phyloP scores from a whole-genome alignment of 768 basidiomycete genomes.

The Naganishia kalamii region DNA sequence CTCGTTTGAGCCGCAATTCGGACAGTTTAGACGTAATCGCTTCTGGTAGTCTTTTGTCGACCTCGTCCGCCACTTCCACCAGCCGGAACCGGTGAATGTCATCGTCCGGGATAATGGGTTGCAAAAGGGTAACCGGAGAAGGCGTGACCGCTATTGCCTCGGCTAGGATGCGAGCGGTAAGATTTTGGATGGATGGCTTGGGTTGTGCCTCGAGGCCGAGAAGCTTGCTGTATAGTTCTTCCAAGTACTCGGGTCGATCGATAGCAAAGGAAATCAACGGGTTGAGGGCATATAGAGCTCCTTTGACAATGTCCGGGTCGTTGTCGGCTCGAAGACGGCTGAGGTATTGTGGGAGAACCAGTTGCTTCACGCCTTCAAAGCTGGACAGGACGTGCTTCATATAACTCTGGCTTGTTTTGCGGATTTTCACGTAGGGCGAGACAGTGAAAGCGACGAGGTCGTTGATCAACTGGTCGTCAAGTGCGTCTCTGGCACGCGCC shows the following conservation, averaged over 20 bases:
- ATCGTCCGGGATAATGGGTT: background rate
- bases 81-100: slow-evolving; percentile 3
- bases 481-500: slow-evolving; percentile 33
- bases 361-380: slow-evolving; percentile 47
- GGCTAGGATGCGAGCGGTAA: background rate
- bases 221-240: slow-evolving; percentile 7
- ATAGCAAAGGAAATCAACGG: slow-evolving; percentile 51
- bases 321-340: slow-evolving; percentile 54
- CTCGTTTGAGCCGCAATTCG: slow-evolving; percentile 3
- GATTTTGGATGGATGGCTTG: slow-evolving; percentile 6
- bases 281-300: slow-evolving; percentile 70
- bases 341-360: slow-evolving; percentile 47
- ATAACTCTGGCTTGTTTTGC: slow-evolving; percentile 21
- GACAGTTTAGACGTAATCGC: background rate
- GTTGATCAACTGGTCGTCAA: slow-evolving; percentile 48
- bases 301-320: slow-evolving; percentile 89
- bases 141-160: slow-evolving; percentile 4
- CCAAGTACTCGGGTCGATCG: slow-evolving; percentile 11
- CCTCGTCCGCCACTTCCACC: background rate
- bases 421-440: slow-evolving; percentile 41
- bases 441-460: slow-evolving; percentile 48
- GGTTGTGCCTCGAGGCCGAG: slow-evolving; percentile 5
- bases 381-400: slow-evolving; percentile 11
- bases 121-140: background rate
- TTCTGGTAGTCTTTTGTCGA: background rate